Evolutionary conservation across 108 stramenopile genomes (phyloP), one percentile per base, ranked within the genome.

Genomic region (Skeletonema marinoi): DNA sequence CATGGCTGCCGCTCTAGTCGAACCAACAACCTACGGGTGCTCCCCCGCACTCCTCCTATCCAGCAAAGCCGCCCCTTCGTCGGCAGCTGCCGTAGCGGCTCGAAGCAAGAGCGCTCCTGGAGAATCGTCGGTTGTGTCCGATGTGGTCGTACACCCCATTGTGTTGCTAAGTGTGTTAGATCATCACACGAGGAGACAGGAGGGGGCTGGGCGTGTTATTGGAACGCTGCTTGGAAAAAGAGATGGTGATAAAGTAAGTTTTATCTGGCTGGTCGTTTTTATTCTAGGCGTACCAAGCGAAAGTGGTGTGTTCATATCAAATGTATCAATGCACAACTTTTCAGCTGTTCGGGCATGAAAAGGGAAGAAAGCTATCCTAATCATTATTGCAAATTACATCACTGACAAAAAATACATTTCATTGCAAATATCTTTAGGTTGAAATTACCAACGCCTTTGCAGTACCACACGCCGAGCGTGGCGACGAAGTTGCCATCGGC

Each of bases 381-480:
- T n/a, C 16, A 46, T 46, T 46, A n/a, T 46, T 46, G 44, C 44
- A 46, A 46, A 46, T 46, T 46, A 0, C 44, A 46, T n/a, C 16
- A 46, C 44, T 46, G 44, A 46, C 44, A 46, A 44, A 16, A 46
- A 16, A 12, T 46, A 41, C 11, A 3, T n/a, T 46, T n/a, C 16
- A 4, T 46, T 46, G 14, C 44, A 46, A 46, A 46, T 65, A 32
- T 68, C 4, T 16, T 29, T 14, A 88, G 79, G 89, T 98, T 36
- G 94, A 97, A 90, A 86, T 99, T 25, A 97, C 95, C 58, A 97
- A 98, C 82, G 88, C 89, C 70, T 99, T 98, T 86, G 96, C 97
- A 25, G 98, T 99, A 21, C 98, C 98, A 17, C 96, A 97, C 75
- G 92, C 92, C 58, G 94, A 95, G 75, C 88, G 89, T 32, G 94